These are phyloP conservation scores for Fusarium sp. DNA, from an alignment of 2,329 filamentous ascomycete species.

Conservation along the genomic window DNA sequence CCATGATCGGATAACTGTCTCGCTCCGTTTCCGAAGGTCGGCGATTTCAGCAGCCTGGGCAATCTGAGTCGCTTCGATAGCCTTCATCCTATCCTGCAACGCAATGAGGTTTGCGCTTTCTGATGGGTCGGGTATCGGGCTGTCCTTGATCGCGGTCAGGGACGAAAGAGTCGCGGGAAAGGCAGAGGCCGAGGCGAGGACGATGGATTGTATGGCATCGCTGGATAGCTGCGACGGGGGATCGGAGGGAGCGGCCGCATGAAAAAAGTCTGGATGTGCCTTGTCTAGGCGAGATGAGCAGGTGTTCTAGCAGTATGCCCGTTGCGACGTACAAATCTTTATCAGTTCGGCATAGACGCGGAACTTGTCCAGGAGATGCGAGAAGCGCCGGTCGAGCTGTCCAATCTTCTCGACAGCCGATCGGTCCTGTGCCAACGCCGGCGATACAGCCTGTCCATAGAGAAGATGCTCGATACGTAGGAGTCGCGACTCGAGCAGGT, in stretches of 20 bases:
- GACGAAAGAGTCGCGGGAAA: constrained; percentile 69
- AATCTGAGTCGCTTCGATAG: constrained; percentile 69
- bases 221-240: constrained; percentile 65
- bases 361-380: constrained; percentile 61
- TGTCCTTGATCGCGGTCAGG: constrained; percentile 68
- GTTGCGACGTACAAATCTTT: constrained; percentile 66
- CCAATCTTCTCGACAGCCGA: constrained; percentile 60
- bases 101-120: constrained; percentile 68
- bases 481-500: constrained; percentile 69
- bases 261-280: constrained; percentile 67
- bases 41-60: constrained; percentile 73
- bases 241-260: constrained; percentile 57
- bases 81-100: constrained; percentile 72
- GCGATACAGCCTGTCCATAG: constrained; percentile 58
- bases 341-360: constrained; percentile 71
- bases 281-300: constrained; percentile 56
- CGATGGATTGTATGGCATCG: constrained; percentile 65
- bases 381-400: constrained; percentile 67
- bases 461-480: constrained; percentile 70
- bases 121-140: constrained; percentile 66
- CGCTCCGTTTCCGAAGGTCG: constrained; percentile 73
- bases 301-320: neutral
- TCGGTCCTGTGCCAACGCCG: constrained; percentile 50
- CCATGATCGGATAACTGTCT: constrained; percentile 73
- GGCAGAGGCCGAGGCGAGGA: constrained; percentile 67